Evolutionary conservation across 192 early-diverging fungal genomes (phyloP).

Genomic region (Coemansia sp.): DNA sequence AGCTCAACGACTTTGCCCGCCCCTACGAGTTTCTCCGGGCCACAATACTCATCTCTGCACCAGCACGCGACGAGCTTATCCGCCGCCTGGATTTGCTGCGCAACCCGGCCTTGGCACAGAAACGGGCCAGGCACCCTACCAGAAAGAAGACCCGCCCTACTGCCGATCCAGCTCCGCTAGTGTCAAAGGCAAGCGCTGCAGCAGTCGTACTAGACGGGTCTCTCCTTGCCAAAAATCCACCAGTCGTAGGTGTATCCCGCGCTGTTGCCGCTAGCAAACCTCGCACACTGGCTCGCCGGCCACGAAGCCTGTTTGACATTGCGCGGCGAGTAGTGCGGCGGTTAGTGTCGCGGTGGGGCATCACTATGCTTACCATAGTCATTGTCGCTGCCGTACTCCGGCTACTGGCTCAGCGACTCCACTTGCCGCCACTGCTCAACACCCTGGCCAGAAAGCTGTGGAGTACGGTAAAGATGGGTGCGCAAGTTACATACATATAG

Average conservation of each 20-base stretch:
- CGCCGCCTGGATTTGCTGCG: constrained; percentile 40
- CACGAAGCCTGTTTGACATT: constrained; percentile 23
- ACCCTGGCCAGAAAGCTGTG: constrained; percentile 34
- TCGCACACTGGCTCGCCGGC: constrained; percentile 18
- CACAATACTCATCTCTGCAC: constrained; percentile 12
- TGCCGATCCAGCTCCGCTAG: neutral
- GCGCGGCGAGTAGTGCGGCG: constrained; percentile 42
- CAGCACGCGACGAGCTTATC: constrained; percentile 27
- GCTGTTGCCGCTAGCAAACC: constrained; percentile 8
- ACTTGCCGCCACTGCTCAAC: constrained; percentile 30
- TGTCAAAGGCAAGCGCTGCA: neutral
- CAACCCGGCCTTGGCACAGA: constrained; percentile 15
- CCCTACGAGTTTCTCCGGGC: constrained; percentile 36
- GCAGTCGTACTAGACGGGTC: neutral
- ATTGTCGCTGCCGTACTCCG: constrained; percentile 39
- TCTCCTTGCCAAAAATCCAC: neutral
- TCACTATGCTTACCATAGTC: constrained; percentile 46
- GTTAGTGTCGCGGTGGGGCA: constrained; percentile 49
- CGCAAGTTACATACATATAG: constrained; percentile 42
- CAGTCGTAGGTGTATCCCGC: neutral
- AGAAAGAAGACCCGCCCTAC: constrained; percentile 18
- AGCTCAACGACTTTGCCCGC: constrained; percentile 36
- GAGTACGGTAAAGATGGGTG: constrained; percentile 49
- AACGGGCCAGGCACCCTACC: constrained; percentile 8
- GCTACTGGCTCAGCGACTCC: constrained; percentile 35